Percentiles rank a stretch among this genome's conserved stretches.
Evolutionary conservation across 345 rosid genomes (phyloP).

Genomic region (sweet orange (Citrus sinensis)): DNA sequence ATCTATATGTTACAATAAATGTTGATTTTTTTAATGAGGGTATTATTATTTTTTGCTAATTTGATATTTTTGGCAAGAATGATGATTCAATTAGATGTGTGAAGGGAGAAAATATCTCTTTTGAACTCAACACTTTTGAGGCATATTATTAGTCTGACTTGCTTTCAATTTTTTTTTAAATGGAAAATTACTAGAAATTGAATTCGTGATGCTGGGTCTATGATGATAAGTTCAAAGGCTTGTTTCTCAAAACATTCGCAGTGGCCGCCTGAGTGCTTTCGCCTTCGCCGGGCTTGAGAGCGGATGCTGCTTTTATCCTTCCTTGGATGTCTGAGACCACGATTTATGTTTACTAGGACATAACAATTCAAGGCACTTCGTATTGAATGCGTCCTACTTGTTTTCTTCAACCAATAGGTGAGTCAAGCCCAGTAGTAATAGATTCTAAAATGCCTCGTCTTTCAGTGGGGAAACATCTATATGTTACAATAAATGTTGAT

Average conservation of each 20-base stretch:
- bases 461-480: constrained; percentile 5
- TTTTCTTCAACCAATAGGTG: not conserved
- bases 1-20: not conserved
- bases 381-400: too few relatives aligned
- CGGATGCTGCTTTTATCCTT: constrained; percentile 31
- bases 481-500: not conserved
- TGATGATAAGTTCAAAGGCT: constrained; percentile 48
- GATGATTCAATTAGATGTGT: constrained; percentile 72
- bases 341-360: constrained; percentile 8
- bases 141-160: constrained; percentile 36
- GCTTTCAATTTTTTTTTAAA: not conserved
- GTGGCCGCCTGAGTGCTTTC: constrained; percentile 60
- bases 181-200: not conserved
- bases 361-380: too few relatives aligned
- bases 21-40: not conserved
- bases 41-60: not conserved
- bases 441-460: constrained; percentile 16
- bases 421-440: not conserved
- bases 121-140: constrained; percentile 40
- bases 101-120: constrained; percentile 27
- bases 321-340: constrained; percentile 34
- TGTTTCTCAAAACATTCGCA: constrained; percentile 64
- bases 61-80: constrained; percentile 22
- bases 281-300: constrained; percentile 49
- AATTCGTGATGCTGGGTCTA: not conserved